These are phyloP conservation scores for Botrytis aclada DNA, from an alignment of 2,329 filamentous ascomycete genomes.

Conservation along the genomic window DNA sequence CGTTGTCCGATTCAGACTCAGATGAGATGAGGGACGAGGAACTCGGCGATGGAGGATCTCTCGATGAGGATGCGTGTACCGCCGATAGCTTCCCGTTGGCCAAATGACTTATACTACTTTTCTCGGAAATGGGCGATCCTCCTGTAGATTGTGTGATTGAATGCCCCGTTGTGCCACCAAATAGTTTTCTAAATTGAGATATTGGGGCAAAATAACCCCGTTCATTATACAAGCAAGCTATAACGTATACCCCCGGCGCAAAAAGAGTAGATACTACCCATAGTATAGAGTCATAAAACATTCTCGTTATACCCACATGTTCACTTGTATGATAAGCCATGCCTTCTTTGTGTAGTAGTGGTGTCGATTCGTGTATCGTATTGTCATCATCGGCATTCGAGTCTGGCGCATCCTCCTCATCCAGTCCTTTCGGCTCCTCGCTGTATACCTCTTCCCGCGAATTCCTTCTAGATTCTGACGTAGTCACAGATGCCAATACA, in stretches of 20 bases:
- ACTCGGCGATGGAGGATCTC: conserved; percentile 27
- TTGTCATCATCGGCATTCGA: conserved; percentile 32
- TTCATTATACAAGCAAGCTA: conserved; percentile 79
- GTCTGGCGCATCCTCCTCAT: conserved; percentile 40
- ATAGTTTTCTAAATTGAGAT: conserved; percentile 65
- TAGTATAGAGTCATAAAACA: conserved; percentile 71
- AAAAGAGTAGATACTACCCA: conserved; percentile 76
- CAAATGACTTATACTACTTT: conserved; percentile 17
- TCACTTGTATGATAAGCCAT: conserved; percentile 38
- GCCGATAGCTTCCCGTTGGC: conserved; percentile 25
- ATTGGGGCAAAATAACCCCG: conserved; percentile 76
- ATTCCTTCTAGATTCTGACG: conserved; percentile 32
- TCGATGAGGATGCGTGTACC: conserved; percentile 24
- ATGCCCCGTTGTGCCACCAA: conserved; percentile 41
- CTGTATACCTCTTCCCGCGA: conserved; percentile 41
- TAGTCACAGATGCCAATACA: conserved; percentile 29
- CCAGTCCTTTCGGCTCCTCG: conserved; percentile 40
- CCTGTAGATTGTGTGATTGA: conserved; percentile 38
- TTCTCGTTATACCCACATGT: conserved; percentile 61
- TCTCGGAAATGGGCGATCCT: conserved; percentile 29
- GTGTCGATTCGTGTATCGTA: conserved; percentile 62
- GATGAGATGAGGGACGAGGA: conserved; percentile 63
- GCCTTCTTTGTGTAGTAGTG: conserved; percentile 52
- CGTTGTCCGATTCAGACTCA: conserved; percentile 59
- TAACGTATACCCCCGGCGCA: conserved; percentile 76